Evolutionary conservation across 2,329 filamentous ascomycete species (phyloP), one percentile per base, ranked within the genome.

Genomic region (Penicillium expansum): DNA sequence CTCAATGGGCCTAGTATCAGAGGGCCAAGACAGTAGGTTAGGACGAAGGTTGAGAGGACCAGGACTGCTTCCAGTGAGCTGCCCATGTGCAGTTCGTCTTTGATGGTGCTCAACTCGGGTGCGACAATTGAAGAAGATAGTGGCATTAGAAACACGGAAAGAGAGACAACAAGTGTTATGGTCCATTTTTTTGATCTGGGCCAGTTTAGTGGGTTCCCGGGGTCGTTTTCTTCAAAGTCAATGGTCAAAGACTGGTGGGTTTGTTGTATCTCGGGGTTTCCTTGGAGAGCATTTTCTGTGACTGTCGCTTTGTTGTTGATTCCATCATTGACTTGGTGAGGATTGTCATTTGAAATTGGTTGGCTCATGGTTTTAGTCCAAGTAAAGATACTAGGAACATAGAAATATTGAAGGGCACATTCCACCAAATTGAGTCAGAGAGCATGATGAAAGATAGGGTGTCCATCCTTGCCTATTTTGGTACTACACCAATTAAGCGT

Each of bases 1-100:
- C n/a, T n/a, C n/a, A n/a, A n/a, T n/a, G n/a, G n/a, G n/a, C n/a
- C n/a, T n/a, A n/a, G n/a, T n/a, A n/a, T 74, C 11, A 86, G 68
- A 3, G 83, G 82, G 0, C 83, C 82, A 22, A 59, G 41, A 35
- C 49, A 41, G 32, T 57, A 38, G n/a, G 35, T 27, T 16, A 37
- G 27, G 5, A 47, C 38, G 11, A 48, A 53, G 16, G 43, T 33
- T 33, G 35, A 48, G n/a, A 54, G 18, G 20, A 48, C 18, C 1
- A 48, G 35, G 10, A 48, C 33, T 24, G 35, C 43, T 33, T 41
- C 27, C 32, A 48, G 11, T 27, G n/a, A 16, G 43, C 18, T 41
- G 35, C 14, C 20, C 33, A 54, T 54, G 24, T 39, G 27, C 18
- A 48, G 7, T 39, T 48, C 42, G 29, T 32, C 18, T 47, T 41